Base-by-base conservation (phyloP, 2,329 filamentous ascomycete species). In the Botrytis squamosa region DNA sequence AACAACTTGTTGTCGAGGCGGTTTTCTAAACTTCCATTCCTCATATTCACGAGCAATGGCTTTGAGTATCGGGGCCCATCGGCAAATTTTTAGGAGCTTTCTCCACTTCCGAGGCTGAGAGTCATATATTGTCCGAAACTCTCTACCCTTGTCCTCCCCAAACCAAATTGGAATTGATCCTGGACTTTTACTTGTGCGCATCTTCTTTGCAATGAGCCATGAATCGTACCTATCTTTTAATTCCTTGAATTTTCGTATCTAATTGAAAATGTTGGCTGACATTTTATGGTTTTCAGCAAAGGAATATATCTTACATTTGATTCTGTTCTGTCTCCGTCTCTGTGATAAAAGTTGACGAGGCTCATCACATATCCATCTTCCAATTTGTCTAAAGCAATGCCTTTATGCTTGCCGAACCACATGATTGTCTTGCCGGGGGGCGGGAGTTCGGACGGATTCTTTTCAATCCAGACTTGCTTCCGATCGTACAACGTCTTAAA, bases 121-220 rank as follows among this genome's bases (percentile, higher is more conserved):
- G 3, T 12, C 14, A 33, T 44, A 44, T 10, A 71, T 44, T 25
- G 20, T 25, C 5, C 70, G 44, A 33, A 65, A 71, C 10, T 71
- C 46, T 57, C 36, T 60, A n/a, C 70, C 70, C 36, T 65, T 57
- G 25, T 71, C 70, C 44, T 65, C 3, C 16, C 60, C 70, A n/a
- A 65, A 57, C 70, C 70, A 71, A 65, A 71, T 71, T 4, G 9
- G 29, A 40, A 65, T 71, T 12, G 70, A 71, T n/a, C 60, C 70
- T 22, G 60, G 60, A 40, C 70, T 57, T 25, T 44, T 65, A 4
- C 36, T 8, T 6, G 63, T 44, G 29, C 60, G 44, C 7, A 18
- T 46, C 2, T 25, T 7, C 33, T 64, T 33, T 49, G 16, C 9
- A 10, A 44, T n/a, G 1, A 71, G 69, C 69, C 69, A 64, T 25